phyloP scores from a whole-genome alignment of 306 rosid genomes.

The Malus sylvestris region DNA sequence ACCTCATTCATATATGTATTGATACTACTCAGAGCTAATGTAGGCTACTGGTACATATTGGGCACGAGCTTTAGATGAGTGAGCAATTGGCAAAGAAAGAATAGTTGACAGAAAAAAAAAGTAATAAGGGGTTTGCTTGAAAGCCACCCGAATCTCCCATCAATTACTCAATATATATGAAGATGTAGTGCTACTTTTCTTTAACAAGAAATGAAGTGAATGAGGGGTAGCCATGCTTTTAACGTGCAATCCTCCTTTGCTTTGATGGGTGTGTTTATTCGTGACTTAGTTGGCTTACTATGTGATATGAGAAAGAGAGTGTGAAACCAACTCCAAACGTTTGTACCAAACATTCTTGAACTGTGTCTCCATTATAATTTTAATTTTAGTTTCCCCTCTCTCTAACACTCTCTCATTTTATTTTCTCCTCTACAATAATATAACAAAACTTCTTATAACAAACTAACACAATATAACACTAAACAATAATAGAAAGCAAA shows the following conservation, averaged over 20 bases:
- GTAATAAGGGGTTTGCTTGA: conserved; percentile 26
- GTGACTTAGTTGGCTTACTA: conserved; percentile 29
- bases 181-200: conserved; percentile 23
- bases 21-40: not conserved
- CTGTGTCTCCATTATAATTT: not conserved
- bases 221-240: conserved; percentile 38
- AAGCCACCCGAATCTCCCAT: conserved; percentile 31
- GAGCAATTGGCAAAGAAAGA: not conserved
- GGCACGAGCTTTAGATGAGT: conserved; percentile 13
- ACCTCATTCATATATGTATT: not conserved
- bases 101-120: not conserved
- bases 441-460: not conserved
- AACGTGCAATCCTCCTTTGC: conserved; percentile 44
- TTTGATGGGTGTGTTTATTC: conserved; percentile 28
- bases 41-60: not conserved
- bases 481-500: not conserved
- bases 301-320: conserved; percentile 19
- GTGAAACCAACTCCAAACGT: conserved; percentile 36
- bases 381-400: not conserved
- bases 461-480: not conserved
- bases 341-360: conserved; percentile 34
- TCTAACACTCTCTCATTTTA: conserved; percentile 18
- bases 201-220: conserved; percentile 25
- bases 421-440: not conserved
- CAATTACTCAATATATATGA: conserved; percentile 8